A percentile compares a stretch with the other conserved stretches of the same genome.
Conservation (phyloP, 1,139 yeast genomes). For the Meyerozyma athensensis region DNA sequence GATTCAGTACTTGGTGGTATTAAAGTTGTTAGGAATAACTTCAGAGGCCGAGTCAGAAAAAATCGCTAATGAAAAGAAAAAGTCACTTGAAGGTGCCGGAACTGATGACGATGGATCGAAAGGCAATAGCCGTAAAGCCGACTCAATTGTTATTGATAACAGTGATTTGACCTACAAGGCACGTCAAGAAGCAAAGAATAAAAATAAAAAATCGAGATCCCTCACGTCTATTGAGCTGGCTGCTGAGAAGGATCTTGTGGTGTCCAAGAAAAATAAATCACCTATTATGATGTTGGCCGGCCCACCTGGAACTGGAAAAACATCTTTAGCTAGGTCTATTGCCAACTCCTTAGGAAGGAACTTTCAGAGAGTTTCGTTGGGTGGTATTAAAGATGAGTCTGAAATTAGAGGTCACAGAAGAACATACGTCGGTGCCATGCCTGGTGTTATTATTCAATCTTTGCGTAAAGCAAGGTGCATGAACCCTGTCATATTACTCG, state of each 20-base stretch:
- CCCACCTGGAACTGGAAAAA: constrained; percentile 95
- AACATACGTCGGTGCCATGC: constrained; percentile 93
- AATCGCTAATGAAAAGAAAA: constrained; percentile 10
- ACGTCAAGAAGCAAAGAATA: constrained; percentile 24
- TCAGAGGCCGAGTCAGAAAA: constrained; percentile 26
- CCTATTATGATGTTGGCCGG: constrained; percentile 84
- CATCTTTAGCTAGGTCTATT: constrained; percentile 81
- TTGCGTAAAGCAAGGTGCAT: constrained; percentile 71
- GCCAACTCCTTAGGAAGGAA: constrained; percentile 77
- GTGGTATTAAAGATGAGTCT: constrained; percentile 87
- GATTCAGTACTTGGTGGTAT: constrained; percentile 75
- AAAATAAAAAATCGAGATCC: constrained; percentile 20
- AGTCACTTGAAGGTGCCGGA: constrained; percentile 10
- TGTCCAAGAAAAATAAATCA: constrained; percentile 44
- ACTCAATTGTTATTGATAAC: constrained; percentile 32
- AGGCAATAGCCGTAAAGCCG: constrained; percentile 3
- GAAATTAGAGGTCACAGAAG: constrained; percentile 91
- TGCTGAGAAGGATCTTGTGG: constrained; percentile 19
- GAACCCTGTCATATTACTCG: constrained; percentile 86
- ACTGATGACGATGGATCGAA: constrained; percentile 6
- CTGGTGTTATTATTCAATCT: constrained; percentile 79
- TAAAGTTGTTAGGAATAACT: constrained; percentile 53
- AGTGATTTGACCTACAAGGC: constrained; percentile 30
- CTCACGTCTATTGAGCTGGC: constrained; percentile 10
- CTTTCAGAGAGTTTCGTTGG: constrained; percentile 80